Percentiles rank a stretch among this genome's conserved stretches.
phyloP scores from a whole-genome alignment of 306 rosid species.

The Senna tora region DNA sequence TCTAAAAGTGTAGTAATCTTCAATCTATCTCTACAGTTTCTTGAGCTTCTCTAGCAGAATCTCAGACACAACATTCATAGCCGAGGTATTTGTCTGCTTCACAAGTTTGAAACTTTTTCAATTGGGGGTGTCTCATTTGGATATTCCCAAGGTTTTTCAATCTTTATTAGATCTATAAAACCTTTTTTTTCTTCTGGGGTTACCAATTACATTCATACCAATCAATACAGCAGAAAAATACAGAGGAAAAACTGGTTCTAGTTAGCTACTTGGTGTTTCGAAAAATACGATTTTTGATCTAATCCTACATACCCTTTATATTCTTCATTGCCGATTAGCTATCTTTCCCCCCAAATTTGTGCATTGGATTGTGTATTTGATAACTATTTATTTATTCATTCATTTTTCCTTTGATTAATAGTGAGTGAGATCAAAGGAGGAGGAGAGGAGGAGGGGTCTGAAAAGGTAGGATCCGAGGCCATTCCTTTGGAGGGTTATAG shows the following conservation, averaged over 20 bases:
- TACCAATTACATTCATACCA: constrained; percentile 39
- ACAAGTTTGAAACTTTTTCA: constrained; percentile 21
- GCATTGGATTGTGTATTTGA: constrained; percentile 36
- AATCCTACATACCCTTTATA: constrained; percentile 35
- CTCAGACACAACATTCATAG: constrained; percentile 36
- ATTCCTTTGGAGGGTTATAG: constrained; percentile 44
- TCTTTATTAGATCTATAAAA: constrained; percentile 45
- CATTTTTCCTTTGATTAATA: constrained; percentile 38
- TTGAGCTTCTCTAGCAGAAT: constrained; percentile 37
- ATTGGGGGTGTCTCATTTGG: constrained; percentile 27
- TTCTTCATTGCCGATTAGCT: constrained; percentile 38
- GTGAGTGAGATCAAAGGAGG: constrained; percentile 47
- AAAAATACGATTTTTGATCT: constrained; percentile 46
- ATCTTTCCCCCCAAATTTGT: constrained; percentile 43
- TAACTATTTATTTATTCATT: too few species aligned
- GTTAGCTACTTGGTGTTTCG: constrained; percentile 8
- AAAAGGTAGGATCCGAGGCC: constrained; percentile 94
- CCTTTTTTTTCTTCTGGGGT: constrained; percentile 42
- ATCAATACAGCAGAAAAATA: constrained; percentile 19
- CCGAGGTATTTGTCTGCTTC: constrained; percentile 44
- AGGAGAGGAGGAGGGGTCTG: constrained; percentile 19
- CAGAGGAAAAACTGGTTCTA: neutral
- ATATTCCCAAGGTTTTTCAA: constrained; percentile 37
- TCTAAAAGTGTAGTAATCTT: constrained; percentile 10
- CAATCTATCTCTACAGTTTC: constrained; percentile 35